Evolutionary conservation across 2,329 filamentous ascomycete species (phyloP), one percentile per base, ranked within the genome.

Genomic region (Huntiella bhutanensis): DNA sequence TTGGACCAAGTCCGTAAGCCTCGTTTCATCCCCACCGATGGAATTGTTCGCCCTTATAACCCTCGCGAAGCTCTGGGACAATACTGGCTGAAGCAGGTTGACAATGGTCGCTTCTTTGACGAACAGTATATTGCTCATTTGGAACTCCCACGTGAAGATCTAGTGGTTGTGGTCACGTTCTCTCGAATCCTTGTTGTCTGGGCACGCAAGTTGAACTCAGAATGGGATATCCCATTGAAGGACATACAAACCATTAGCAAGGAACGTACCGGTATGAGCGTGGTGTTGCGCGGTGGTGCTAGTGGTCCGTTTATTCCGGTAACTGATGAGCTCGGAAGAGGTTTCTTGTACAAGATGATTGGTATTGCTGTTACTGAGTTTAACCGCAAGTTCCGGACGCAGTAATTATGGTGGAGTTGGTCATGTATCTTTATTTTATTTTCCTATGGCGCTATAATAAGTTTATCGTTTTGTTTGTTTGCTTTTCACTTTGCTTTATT

Each of bases 51-150:
- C 3, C 87, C 91, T 0, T 98, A 94, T 67, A 87, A 80, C 47
- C 83, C 93, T 58, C 83, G 91, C 41, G 91, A 98, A 67, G 87
- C 91, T 0, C 76, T 98, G 3, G 91, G 91, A 1, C 91, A 98
- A 60, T 95, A 85, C 67, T 98, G 91, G 92, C 77, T 98, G 53
- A 98, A 98, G 70, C 93, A 94, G 49, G 77, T 93, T 8, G 91
- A 98, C 63, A 91, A 95, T 53, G 91, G 91, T 51, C 91, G 87
- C 60, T 96, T 88, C 68, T 98, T 98, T 72, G 81, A 93, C 63
- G 91, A 98, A 62, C 75, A 85, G 58, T 98, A 98, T 65, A 91
- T 98, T 60, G 92, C 87, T 4, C 92, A 98, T 59, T 69, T 98
- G 4, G 88, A 98, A 62, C 73, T 98, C 19, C 82, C 85, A 8